A percentile compares a stretch with the other conserved stretches of the same genome.
These are phyloP conservation scores for Scedosporium aurantiacum DNA, from an alignment of 2,329 filamentous ascomycete genomes.

Conservation along the genomic window DNA sequence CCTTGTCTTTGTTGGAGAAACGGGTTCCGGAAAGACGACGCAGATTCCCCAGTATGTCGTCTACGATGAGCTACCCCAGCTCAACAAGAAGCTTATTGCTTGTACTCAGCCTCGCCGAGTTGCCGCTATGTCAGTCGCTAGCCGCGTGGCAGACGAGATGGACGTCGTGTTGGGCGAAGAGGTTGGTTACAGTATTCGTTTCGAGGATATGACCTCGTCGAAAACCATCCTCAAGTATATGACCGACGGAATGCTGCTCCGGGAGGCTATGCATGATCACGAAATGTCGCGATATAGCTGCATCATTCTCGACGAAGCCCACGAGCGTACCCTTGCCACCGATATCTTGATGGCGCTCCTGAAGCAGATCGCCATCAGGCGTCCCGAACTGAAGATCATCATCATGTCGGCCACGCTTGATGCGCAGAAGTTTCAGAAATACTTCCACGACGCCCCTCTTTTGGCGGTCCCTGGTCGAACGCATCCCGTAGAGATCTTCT, in stretches of 20 bases:
- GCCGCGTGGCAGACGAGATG: slow-evolving; percentile 95
- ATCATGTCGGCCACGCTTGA: slow-evolving; percentile 98
- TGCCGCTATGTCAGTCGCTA: slow-evolving; percentile 95
- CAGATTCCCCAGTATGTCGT: slow-evolving; percentile 98
- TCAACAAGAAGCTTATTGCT: slow-evolving; percentile 78
- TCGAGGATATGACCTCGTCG: slow-evolving; percentile 83
- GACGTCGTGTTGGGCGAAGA: slow-evolving; percentile 88
- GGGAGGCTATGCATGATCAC: slow-evolving; percentile 94
- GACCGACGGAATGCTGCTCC: slow-evolving; percentile 97
- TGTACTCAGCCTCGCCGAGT: slow-evolving; percentile 97
- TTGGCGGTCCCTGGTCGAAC: slow-evolving; percentile 92
- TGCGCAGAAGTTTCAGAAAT: slow-evolving; percentile 94
- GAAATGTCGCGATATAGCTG: slow-evolving; percentile 87
- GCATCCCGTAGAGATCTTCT: slow-evolving; percentile 95
- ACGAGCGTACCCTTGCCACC: slow-evolving; percentile 93
- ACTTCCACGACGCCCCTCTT: slow-evolving; percentile 90
- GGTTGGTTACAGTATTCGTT: slow-evolving; percentile 97
- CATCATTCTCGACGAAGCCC: slow-evolving; percentile 96
- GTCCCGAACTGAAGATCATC: slow-evolving; percentile 90
- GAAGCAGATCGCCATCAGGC: slow-evolving; percentile 74
- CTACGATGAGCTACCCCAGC: slow-evolving; percentile 87
- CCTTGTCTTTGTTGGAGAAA: slow-evolving; percentile 96
- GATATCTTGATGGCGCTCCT: slow-evolving; percentile 95
- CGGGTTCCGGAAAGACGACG: slow-evolving; percentile 97
- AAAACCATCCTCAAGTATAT: slow-evolving; percentile 98